Percentiles rank a stretch among this genome's conserved stretches.
These are phyloP conservation scores for Mortierella sp. DNA, from an alignment of 371 early-diverging fungal species.

Conservation along the genomic window DNA sequence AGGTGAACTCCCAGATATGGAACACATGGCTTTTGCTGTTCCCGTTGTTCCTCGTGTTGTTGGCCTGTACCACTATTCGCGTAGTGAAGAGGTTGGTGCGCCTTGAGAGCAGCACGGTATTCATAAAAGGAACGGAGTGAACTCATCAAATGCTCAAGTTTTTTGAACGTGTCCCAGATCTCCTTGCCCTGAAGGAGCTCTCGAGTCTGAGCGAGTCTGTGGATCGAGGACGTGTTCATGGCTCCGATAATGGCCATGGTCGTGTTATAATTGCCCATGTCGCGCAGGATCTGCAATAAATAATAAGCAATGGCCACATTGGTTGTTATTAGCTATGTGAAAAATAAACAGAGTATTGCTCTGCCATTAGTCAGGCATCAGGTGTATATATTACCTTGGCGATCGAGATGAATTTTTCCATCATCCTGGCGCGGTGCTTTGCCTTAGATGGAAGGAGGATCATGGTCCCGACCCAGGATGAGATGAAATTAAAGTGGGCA, in stretches of 20 bases:
- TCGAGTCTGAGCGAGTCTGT: slow-evolving; percentile 68
- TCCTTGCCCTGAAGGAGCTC: slow-evolving; percentile 63
- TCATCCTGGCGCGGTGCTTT: slow-evolving; percentile 66
- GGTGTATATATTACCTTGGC: slow-evolving; percentile 59
- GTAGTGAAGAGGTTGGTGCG: no score
- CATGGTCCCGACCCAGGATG: slow-evolving; percentile 76
- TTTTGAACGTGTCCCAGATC: slow-evolving; percentile 65
- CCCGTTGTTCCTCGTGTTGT: not conserved
- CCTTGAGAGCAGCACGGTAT: slow-evolving; percentile 71
- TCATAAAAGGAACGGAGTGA: slow-evolving; percentile 70
- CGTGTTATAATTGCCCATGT: slow-evolving; percentile 75
- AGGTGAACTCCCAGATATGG: slow-evolving; percentile 62
- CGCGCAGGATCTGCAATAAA: slow-evolving; percentile 58
- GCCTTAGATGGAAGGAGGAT: slow-evolving; percentile 66
- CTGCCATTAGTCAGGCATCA: not conserved
- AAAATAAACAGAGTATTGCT: not conserved
- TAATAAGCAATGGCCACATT: slow-evolving; percentile 2
- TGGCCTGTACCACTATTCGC: no score
- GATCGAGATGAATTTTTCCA: slow-evolving; percentile 72
- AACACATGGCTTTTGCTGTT: slow-evolving; percentile 7
- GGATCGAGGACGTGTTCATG: slow-evolving; percentile 73
- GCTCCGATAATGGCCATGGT: slow-evolving; percentile 81
- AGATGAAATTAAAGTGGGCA: slow-evolving; percentile 70
- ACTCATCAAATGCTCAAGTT: slow-evolving; percentile 74
- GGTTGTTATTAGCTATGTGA: no score